Conservation (phyloP, 192 early-diverging fungal species). For the Haplosporangium gracile region DNA sequence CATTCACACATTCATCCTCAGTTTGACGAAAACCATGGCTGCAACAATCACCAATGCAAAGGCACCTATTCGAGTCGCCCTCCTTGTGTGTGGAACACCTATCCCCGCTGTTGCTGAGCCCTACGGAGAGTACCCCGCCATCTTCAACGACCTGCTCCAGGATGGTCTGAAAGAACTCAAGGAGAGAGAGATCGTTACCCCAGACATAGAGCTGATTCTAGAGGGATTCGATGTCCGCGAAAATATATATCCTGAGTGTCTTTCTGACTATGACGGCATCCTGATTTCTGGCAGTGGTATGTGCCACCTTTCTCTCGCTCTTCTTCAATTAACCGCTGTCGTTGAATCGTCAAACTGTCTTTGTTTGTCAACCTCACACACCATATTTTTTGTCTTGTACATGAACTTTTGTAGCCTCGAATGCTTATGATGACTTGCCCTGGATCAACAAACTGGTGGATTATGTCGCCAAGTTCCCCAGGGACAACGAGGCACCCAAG, state of each 20-base stretch:
- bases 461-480: conserved; percentile 62
- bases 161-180: conserved; percentile 49
- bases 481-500: conserved; percentile 37
- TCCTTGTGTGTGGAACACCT: conserved; percentile 65
- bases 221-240: conserved; percentile 61
- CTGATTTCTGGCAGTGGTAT: conserved; percentile 69
- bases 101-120: conserved; percentile 56
- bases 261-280: conserved; percentile 63
- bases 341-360: neutral
- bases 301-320: neutral
- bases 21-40: neutral
- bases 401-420: conserved; percentile 46
- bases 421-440: conserved; percentile 72
- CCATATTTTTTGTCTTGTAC: too few species aligned
- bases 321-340: neutral
- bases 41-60: neutral
- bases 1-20: neutral
- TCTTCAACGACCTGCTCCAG: conserved; percentile 53
- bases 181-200: conserved; percentile 12
- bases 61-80: conserved; percentile 53
- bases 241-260: conserved; percentile 46
- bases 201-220: conserved; percentile 36
- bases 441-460: conserved; percentile 76
- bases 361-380: neutral
- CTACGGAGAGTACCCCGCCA: conserved; percentile 61